phyloP scores from a whole-genome alignment of 495 filamentous ascomycete species.

The Massariosphaeria phaeospora region DNA sequence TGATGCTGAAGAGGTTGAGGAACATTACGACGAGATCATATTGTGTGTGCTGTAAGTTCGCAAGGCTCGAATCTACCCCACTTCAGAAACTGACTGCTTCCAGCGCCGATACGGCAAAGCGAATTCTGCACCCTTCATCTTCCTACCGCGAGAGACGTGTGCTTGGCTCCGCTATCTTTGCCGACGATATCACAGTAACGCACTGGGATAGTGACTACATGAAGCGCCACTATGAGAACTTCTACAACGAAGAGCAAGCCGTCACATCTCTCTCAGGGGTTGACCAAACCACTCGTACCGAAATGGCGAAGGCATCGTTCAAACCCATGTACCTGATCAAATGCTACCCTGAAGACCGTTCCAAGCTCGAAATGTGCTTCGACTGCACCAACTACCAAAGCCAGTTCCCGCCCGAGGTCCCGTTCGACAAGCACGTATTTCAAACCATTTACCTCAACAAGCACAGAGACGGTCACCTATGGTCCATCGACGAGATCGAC shows the following conservation, averaged over 20 bases:
- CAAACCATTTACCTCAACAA: slow-evolving; percentile 82
- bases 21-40: slow-evolving; percentile 65
- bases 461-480: slow-evolving; percentile 53
- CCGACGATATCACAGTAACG: slow-evolving; percentile 78
- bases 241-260: slow-evolving; percentile 49
- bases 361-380: slow-evolving; percentile 81
- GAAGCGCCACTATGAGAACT: slow-evolving; percentile 67
- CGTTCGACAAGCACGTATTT: slow-evolving; percentile 63
- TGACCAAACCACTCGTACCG: slow-evolving; percentile 46
- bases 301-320: slow-evolving; percentile 55
- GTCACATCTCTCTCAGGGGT: slow-evolving; percentile 45
- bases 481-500: slow-evolving; percentile 69
- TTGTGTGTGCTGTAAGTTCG: slow-evolving; percentile 56
- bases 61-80: too few species aligned
- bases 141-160: slow-evolving; percentile 62
- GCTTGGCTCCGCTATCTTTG: slow-evolving; percentile 70
- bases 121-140: slow-evolving; percentile 58
- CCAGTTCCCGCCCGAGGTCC: slow-evolving; percentile 60
- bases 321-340: slow-evolving; percentile 82
- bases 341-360: slow-evolving; percentile 55
- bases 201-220: slow-evolving; percentile 75
- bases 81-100: not conserved
- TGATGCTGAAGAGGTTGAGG: slow-evolving; percentile 40
- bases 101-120: slow-evolving; percentile 65
- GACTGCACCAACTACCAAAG: slow-evolving; percentile 81